A percentile compares a stretch with the other conserved stretches of the same genome.
Conservation (phyloP, 192 early-diverging fungal genomes). For the Lunasporangiospora selenospora region DNA sequence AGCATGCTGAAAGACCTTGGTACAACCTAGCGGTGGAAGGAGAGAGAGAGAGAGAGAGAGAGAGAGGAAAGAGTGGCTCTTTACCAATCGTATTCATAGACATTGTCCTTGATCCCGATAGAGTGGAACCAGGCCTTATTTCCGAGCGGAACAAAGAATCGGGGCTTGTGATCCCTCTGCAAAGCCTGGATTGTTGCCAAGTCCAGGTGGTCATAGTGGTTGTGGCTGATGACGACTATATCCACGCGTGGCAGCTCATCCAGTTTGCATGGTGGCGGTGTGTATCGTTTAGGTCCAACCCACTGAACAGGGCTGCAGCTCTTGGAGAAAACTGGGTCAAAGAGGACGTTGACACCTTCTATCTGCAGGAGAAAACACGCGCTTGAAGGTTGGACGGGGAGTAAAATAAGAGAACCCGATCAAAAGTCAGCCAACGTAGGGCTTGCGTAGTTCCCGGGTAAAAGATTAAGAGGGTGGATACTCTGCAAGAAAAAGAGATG, state of each 20-base stretch:
- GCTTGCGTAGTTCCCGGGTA: no score
- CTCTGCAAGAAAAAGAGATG: background rate
- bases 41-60: background rate
- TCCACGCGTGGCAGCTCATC: constrained; percentile 74
- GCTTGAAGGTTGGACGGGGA: constrained; percentile 9
- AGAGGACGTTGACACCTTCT: constrained; percentile 71
- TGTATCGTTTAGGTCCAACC: constrained; percentile 72
- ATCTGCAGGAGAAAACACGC: constrained; percentile 72
- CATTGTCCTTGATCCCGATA: constrained; percentile 56
- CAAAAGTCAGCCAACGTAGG: no score
- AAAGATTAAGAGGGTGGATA: constrained; percentile 34
- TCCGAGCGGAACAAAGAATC: constrained; percentile 81
- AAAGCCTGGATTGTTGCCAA: constrained; percentile 65
- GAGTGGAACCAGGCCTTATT: constrained; percentile 71
- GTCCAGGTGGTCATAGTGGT: constrained; percentile 92
- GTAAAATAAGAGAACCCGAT: no score
- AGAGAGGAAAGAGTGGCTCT: no score
- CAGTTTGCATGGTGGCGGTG: constrained; percentile 67
- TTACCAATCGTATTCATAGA: constrained; percentile 84
- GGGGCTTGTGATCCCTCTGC: constrained; percentile 51
- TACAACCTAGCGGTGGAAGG: no score
- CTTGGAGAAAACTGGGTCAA: constrained; percentile 78
- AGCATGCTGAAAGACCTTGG: no score
- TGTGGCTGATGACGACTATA: constrained; percentile 80
- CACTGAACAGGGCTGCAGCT: constrained; percentile 76